Conservation (phyloP, 306 rosid species). For the Glycine soja region DNA sequence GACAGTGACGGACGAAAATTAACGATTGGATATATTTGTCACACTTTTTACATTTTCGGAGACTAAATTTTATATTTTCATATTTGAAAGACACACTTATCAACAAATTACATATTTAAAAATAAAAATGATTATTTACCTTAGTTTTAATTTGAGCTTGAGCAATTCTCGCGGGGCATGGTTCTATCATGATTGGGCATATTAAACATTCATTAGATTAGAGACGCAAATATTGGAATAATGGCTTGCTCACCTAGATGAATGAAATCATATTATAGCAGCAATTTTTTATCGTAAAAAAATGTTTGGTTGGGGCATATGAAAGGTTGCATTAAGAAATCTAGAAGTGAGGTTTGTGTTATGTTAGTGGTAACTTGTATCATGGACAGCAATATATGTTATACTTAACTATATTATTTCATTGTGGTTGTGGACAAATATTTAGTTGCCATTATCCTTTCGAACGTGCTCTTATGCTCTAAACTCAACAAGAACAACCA, state of each 20-base stretch:
- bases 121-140: too few relatives aligned
- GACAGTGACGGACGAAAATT: too few relatives aligned
- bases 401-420: conserved; percentile 15
- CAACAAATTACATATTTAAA: too few relatives aligned
- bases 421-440: conserved; percentile 14
- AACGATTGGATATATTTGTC: too few relatives aligned
- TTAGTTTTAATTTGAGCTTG: conserved; percentile 30
- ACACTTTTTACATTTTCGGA: too few relatives aligned
- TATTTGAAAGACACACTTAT: too few relatives aligned
- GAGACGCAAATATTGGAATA: conserved; percentile 2
- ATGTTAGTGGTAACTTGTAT: background rate
- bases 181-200: background rate
- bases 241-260: background rate
- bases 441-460: conserved; percentile 25
- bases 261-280: background rate
- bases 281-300: conserved; percentile 5
- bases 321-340: conserved; percentile 26
- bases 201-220: conserved; percentile 23
- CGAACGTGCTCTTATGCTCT: background rate
- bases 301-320: conserved; percentile 24
- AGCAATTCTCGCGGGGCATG: conserved; percentile 19
- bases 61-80: too few relatives aligned
- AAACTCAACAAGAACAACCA: background rate
- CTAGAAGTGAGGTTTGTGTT: background rate
- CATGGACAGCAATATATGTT: conserved; percentile 1